A percentile compares a stretch with the other conserved stretches of the same genome.
These are phyloP conservation scores for Wilcoxina mikolae DNA, from an alignment of 495 filamentous ascomycete species.

Conservation along the genomic window DNA sequence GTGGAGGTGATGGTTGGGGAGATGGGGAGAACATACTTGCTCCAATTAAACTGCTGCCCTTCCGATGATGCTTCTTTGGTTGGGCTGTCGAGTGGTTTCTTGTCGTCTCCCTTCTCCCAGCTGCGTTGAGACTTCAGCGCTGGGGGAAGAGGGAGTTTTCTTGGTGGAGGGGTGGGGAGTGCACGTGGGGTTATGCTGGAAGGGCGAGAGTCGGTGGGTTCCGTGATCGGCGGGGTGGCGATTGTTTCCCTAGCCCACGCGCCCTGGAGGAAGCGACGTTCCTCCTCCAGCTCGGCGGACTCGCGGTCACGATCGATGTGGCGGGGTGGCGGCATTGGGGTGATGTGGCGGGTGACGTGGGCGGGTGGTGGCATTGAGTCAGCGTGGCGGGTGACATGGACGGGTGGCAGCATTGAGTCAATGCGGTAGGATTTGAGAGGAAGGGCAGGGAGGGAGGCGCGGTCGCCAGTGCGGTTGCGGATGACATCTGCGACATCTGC, in stretches of 20 bases:
- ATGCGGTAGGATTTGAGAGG: conserved; percentile 3
- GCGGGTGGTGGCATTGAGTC: conserved; percentile 28
- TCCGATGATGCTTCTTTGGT: not conserved
- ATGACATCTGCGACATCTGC: conserved; percentile 23
- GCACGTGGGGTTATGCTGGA: conserved; percentile 19
- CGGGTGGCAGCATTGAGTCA: conserved; percentile 29
- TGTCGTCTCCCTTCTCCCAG: conserved; percentile 9
- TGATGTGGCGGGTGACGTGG: not conserved
- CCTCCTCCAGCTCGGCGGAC: conserved; percentile 3
- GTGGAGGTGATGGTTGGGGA: not conserved
- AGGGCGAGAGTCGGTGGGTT: conserved; percentile 6
- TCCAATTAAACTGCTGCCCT: not conserved
- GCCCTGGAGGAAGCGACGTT: not conserved
- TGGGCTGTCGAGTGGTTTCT: not conserved
- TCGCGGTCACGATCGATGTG: not conserved
- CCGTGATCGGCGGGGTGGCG: conserved; percentile 13
- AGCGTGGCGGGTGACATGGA: not conserved
- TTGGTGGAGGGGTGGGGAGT: conserved; percentile 29
- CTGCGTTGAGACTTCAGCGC: not conserved
- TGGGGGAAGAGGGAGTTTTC: conserved; percentile 24
- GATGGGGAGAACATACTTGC: not conserved
- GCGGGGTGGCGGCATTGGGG: not conserved
- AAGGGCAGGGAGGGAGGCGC: conserved; percentile 25
- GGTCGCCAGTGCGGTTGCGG: conserved; percentile 31
- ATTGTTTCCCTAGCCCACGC: conserved; percentile 9